Evolutionary conservation across 305 asterid species (phyloP).

Genomic region (Solanum hybrid): DNA sequence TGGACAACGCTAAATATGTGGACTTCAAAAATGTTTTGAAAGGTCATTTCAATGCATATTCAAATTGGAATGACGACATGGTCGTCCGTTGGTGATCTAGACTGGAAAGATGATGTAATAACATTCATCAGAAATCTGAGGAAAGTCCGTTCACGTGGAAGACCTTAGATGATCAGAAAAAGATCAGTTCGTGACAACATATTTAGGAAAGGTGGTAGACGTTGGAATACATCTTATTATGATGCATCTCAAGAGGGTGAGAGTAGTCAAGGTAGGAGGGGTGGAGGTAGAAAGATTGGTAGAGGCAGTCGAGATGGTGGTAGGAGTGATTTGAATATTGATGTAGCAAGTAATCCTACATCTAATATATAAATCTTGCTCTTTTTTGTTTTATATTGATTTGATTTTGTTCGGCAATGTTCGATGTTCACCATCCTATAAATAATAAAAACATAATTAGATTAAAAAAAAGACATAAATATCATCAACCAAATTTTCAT

Average conservation of each 20-base stretch:
- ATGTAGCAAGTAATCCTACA: not conserved
- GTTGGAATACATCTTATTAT: not conserved
- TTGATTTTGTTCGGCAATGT: not conserved
- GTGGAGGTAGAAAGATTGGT: not conserved
- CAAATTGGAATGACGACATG: not conserved
- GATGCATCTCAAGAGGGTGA: not conserved
- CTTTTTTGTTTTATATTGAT: not conserved
- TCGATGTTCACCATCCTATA: not conserved
- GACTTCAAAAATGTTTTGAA: not conserved
- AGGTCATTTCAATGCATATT: not conserved
- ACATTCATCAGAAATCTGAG: not conserved
- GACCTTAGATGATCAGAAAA: not conserved
- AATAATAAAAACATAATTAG: not conserved
- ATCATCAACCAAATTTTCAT: not conserved
- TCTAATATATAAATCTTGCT: not conserved
- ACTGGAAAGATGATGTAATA: not conserved
- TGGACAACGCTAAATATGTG: not conserved
- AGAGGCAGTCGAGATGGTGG: not conserved
- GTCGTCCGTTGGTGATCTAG: not conserved
- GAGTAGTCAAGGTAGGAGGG: not conserved
- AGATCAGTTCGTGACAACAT: not conserved
- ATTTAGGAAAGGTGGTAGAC: not conserved
- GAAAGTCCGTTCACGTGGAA: not conserved
- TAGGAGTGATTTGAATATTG: not conserved
- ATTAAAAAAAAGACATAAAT: no score